Evolutionary conservation across 2,329 filamentous ascomycete genomes (phyloP), one percentile per base, ranked within the genome.

Genomic region (Claviceps paspali): DNA sequence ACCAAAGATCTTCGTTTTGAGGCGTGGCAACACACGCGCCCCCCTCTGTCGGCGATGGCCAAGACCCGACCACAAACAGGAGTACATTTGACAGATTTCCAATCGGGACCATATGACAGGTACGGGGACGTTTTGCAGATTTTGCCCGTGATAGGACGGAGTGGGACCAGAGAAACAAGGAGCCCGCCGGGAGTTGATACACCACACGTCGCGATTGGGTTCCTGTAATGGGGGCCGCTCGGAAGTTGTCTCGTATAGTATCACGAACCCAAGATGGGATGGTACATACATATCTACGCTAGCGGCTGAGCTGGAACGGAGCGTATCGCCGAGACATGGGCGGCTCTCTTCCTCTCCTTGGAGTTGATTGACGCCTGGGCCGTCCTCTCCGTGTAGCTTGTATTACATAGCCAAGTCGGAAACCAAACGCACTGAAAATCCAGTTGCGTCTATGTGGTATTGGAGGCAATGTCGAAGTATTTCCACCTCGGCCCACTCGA

Each of bases 211-310:
- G 35, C 22, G 27, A 17, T 17, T 28, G 29, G 22, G 30, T n/a
- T 30, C 11, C 26, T 29, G 33, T 18, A 19, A 36, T 22, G 33
- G 11, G n/a, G 23, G 29, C 29, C 18, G 29, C 12, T 14, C 23
- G 11, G 18, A 33, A 33, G 26, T 39, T 39, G 29, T 18, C 29
- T 36, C 17, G 18, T 29, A 28, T 27, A 26, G 19, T 29, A n/a
- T 36, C 29, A 10, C 28, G 29, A 32, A 33, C 24, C 24, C 8
- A 9, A 32, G 21, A 19, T 29, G 23, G 34, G 29, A 28, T 14
- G 18, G 26, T 22, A 24, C 19, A 28, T 24, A 17, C 29, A 26
- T 3, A 11, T 33, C 7, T 17, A 36, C 10, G 9, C 23, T 29
- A 12, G 19, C 24, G 12, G 27, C 34, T 22, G 34, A 21, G 27